Evolutionary conservation across 768 basidiomycete species (phyloP), one percentile per base, ranked within the genome.

Genomic region (Amanita exitialis): DNA sequence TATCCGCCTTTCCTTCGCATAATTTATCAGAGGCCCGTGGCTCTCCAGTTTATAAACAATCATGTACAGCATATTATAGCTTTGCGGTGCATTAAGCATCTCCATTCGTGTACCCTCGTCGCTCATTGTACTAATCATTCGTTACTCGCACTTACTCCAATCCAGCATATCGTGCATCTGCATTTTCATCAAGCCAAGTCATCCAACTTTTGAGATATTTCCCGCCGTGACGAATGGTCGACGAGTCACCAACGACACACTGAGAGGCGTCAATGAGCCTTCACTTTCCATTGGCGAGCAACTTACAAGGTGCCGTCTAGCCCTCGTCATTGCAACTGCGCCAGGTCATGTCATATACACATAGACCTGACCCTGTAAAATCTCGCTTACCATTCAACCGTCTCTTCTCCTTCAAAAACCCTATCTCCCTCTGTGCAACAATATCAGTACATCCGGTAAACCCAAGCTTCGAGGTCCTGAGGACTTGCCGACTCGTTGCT

Each of bases 231-330:
- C 75, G 71, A 3, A 98, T 84, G 0, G 95, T 98, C 1, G 84
- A 86, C 0, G 92, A 94, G 63, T 99, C 96, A 1, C 96, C 96
- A 0, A 99, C 79, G 1, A 99, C 67, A 58, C 92, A 95, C 90
- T 95, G 52, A 15, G 43, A 4, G 16, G 7, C 8, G 10, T 30
- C 27, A 47, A 23, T 43, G 49, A 54, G 48, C 41, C 7, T 25
- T 39, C 7, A 32, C 15, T 9, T 25, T 15, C 18, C 15, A 16
- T 21, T 18, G 18, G 49, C 15, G 7, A 47, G 4, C 36, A 6
- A 72, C 83, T 56, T 57, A 94, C 92, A 44, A 96, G 70, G 59
- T 94, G 91, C 37, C 93, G 73, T 60, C 83, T 84, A 4, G 93
- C 90, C 51, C 93, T 74, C 3, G 93, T 97, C 93, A 92, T 92